Conservation (phyloP, 140 eudicot species). For the Erigeron philadelphicus region DNA sequence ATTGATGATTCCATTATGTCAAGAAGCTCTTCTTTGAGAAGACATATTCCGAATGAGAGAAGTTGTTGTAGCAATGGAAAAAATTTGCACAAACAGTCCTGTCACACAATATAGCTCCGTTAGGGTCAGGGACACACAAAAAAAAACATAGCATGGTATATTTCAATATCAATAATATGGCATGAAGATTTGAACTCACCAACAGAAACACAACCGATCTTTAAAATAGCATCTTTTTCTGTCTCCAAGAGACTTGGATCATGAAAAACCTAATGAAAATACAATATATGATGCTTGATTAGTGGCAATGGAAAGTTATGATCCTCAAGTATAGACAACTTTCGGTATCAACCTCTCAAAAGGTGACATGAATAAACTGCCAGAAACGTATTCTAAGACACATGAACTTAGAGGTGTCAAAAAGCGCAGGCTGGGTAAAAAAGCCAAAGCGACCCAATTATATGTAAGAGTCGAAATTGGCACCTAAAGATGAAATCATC, state of each 20-base stretch:
- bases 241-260: conserved; percentile 45
- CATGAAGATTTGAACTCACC: conserved; percentile 35
- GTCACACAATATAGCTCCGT: conserved; percentile 23
- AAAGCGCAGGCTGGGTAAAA: not conserved
- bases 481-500: no score
- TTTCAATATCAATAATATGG: not conserved
- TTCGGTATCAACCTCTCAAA: not conserved
- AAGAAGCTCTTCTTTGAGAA: conserved; percentile 71
- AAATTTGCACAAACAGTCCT: conserved; percentile 53
- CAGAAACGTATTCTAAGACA: not conserved
- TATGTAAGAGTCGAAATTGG: no score
- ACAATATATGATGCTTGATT: conserved; percentile 13
- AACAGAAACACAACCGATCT: conserved; percentile 29
- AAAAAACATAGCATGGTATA: conserved; percentile 14
- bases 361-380: not conserved
- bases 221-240: conserved; percentile 38
- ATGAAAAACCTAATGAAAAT: conserved; percentile 37
- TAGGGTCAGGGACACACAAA: conserved; percentile 1
- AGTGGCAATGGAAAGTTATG: conserved; percentile 2
- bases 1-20: conserved; percentile 20
- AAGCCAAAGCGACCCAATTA: no score
- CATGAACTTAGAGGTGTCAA: not conserved
- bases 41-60: conserved; percentile 68
- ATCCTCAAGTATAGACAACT: not conserved
- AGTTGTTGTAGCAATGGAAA: conserved; percentile 42